Percentiles rank a stretch among this genome's conserved stretches.
phyloP scores from a whole-genome alignment of 2,329 filamentous ascomycete species.

The Bipolaris cookei region DNA sequence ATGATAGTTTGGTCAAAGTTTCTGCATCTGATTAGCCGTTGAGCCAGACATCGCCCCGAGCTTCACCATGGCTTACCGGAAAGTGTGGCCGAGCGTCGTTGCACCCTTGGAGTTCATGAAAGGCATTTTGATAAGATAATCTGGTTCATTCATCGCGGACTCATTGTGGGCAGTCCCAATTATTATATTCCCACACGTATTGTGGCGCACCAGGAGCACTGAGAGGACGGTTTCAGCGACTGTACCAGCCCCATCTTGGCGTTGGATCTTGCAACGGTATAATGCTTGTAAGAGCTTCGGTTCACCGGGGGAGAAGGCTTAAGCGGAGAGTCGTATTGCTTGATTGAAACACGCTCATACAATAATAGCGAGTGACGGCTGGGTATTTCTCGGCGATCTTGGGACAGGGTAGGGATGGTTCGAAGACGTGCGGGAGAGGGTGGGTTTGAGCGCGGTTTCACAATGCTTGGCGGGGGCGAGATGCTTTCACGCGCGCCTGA shows the following conservation, averaged over 20 bases:
- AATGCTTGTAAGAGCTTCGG: slow-evolving; percentile 21
- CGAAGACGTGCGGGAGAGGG: slow-evolving; percentile 14
- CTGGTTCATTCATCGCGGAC: slow-evolving; percentile 37
- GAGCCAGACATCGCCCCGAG: background rate
- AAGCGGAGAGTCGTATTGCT: slow-evolving; percentile 13
- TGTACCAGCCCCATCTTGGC: slow-evolving; percentile 30
- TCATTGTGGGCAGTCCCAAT: slow-evolving; percentile 5
- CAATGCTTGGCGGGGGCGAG: slow-evolving; percentile 22
- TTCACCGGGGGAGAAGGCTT: slow-evolving; percentile 15
- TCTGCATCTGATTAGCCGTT: slow-evolving; percentile 30
- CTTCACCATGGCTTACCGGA: slow-evolving; percentile 31
- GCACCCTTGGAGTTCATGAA: slow-evolving; percentile 39
- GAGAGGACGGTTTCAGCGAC: slow-evolving; percentile 26
- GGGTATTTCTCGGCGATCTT: slow-evolving; percentile 17
- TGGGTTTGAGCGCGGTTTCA: slow-evolving; percentile 30
- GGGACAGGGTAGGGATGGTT: slow-evolving; percentile 13
- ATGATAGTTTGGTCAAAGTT: slow-evolving; percentile 49
- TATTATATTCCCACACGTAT: slow-evolving; percentile 13
- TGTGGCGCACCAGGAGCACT: slow-evolving; percentile 8
- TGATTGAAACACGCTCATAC: slow-evolving; percentile 22
- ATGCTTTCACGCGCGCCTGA: slow-evolving; percentile 19
- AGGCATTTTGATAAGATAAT: slow-evolving; percentile 47
- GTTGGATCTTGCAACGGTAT: slow-evolving; percentile 25
- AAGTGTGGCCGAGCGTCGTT: slow-evolving; percentile 46
- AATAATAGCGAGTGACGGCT: slow-evolving; percentile 9